Evolutionary conservation across 2,329 filamentous ascomycete genomes (phyloP), one percentile per base, ranked within the genome.

Genomic region (Fusarium longipes): DNA sequence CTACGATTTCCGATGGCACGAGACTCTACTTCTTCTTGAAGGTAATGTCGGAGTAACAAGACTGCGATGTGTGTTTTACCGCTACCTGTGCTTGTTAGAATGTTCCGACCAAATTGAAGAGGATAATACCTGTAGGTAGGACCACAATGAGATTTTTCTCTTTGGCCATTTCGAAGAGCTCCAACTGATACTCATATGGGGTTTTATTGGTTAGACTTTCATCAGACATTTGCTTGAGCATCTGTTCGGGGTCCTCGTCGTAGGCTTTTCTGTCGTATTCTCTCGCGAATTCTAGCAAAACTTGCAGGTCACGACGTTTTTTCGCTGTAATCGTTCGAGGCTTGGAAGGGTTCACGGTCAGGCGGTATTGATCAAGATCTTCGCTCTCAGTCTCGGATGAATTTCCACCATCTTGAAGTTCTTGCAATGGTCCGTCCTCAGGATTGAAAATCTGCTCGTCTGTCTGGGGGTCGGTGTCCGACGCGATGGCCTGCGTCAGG

Each of bases 11-110:
- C 91, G 3, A 79, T 72, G 0, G 82, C 84, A 36, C 93, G 87
- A 66, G 88, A 81, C 64, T 92, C 89, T 2, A 97, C 80, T 76
- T 99, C 96, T 60, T 90, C 82, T 36, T 93, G 88, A 29, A 98
- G 84, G 11, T 88, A 84, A 76, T 96, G 87, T 36, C 89, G 88
- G 24, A 98, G 84, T 7, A 99, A 83, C 4, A 98, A 84, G 1
- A 93, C 93, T 0, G 96, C 94, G 70, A 99, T 97, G n/a, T 97
- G 83, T 0, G 96, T 99, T 79, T 99, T 99, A 4, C 96, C 96
- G 5, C 93, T 93, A 14, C 96, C 91, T 90, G 59, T 2, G 17
- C 17, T n/a, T 49, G 20, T 70, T 25, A 66, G 53, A 9, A 17
- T 29, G 8, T 8, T 1, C 11, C 11, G 7, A 8, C 5, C 15